Conservation (phyloP, 2,329 filamentous ascomycete genomes). For the Colletotrichum sp. region DNA sequence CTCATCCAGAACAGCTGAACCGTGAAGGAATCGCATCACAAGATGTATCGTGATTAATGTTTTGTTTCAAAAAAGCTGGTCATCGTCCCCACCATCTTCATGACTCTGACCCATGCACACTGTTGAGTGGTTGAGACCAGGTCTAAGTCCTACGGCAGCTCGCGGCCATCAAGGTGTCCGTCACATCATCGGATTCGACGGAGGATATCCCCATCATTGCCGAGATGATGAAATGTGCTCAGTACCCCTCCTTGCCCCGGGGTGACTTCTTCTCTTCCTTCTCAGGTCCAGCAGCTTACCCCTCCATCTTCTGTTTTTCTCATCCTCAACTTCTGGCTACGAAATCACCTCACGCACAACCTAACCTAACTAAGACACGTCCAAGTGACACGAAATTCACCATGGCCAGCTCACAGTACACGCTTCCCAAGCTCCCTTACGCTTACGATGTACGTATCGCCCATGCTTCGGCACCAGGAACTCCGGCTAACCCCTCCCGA, state of each 20-base stretch:
- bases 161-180: constrained; percentile 13
- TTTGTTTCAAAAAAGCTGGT: background rate
- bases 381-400: background rate
- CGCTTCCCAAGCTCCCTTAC: constrained; percentile 70
- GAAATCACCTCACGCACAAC: background rate
- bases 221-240: constrained; percentile 17
- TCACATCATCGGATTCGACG: constrained; percentile 11
- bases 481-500: background rate
- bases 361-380: background rate
- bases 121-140: background rate
- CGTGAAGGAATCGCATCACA: background rate
- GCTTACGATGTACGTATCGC: constrained; percentile 66
- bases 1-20: background rate
- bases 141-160: background rate
- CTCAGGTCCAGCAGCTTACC: background rate
- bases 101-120: background rate
- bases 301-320: background rate
- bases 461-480: too few species aligned
- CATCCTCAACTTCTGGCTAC: background rate
- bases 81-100: background rate
- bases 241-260: background rate
- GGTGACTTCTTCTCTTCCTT: background rate
- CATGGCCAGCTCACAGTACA: constrained; percentile 54
- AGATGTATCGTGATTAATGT: background rate
- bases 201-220: background rate